A percentile compares a stretch with the other conserved stretches of the same genome.
Evolutionary conservation across 192 early-diverging fungal genomes (phyloP).

Genomic region (Linnemannia hyalina): DNA sequence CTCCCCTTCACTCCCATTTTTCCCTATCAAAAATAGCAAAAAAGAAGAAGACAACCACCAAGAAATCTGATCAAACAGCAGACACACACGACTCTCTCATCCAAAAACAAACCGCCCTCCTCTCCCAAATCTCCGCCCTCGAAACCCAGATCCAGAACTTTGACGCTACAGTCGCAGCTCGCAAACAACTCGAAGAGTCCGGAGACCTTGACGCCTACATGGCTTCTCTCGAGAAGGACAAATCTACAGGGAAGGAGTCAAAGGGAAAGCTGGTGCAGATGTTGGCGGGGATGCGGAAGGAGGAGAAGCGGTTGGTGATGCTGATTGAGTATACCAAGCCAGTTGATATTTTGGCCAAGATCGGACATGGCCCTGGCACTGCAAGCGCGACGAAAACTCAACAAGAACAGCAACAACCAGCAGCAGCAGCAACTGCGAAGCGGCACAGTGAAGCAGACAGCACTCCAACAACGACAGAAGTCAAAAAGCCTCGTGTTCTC

Average conservation of each 20-base stretch:
- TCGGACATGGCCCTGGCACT: constrained; percentile 2
- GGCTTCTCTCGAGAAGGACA: constrained; percentile 63
- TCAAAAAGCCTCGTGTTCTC: constrained; percentile 27
- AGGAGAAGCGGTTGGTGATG: constrained; percentile 55
- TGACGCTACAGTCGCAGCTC: constrained; percentile 31
- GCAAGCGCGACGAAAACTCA: not conserved
- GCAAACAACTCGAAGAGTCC: constrained; percentile 42
- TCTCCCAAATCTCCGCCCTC: constrained; percentile 42
- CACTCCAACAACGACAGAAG: not conserved
- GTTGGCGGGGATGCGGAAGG: constrained; percentile 63
- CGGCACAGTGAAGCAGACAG: not conserved
- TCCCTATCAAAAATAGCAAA: constrained; percentile 23
- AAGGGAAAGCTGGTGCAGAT: constrained; percentile 56
- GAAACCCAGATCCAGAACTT: constrained; percentile 44
- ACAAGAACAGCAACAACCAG: not conserved
- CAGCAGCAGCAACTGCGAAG: not conserved
- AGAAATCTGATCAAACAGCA: constrained; percentile 52
- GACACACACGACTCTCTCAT: constrained; percentile 76
- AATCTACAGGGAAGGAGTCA: constrained; percentile 40
- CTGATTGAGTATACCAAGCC: constrained; percentile 66
- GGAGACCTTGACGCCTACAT: constrained; percentile 80
- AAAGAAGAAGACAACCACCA: constrained; percentile 46
- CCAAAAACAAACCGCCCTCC: too few relatives aligned
- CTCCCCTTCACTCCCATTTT: not conserved
- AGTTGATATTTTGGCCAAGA: constrained; percentile 53